These are phyloP conservation scores for Halenospora varia DNA, from an alignment of 495 filamentous ascomycete genomes.

Conservation along the genomic window DNA sequence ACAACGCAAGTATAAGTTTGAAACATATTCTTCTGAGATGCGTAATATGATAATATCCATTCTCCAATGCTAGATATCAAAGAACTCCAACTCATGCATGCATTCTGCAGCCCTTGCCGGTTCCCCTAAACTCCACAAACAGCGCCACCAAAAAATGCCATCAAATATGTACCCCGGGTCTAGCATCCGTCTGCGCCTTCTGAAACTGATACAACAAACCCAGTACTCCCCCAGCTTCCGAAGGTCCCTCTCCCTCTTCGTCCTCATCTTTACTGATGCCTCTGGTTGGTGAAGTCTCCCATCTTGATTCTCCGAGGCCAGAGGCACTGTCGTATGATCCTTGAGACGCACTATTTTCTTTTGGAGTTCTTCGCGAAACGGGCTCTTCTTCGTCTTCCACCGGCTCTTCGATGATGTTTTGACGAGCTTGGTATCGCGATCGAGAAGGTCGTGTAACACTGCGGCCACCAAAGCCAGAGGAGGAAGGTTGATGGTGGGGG, in stretches of 20 bases:
- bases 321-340: constrained; percentile 21
- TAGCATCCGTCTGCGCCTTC: constrained; percentile 69
- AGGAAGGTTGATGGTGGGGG: constrained; percentile 77
- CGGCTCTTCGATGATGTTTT: constrained; percentile 44
- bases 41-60: not conserved
- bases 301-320: constrained; percentile 39
- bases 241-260: constrained; percentile 44
- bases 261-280: constrained; percentile 32
- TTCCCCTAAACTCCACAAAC: constrained; percentile 9
- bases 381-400: constrained; percentile 36
- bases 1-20: too few relatives aligned
- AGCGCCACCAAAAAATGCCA: not conserved
- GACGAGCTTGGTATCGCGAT: constrained; percentile 35
- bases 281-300: constrained; percentile 33
- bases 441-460: constrained; percentile 40
- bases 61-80: not conserved
- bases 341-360: constrained; percentile 10
- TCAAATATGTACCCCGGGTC: constrained; percentile 31
- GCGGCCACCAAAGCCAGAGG: constrained; percentile 38
- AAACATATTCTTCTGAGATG: too few relatives aligned
- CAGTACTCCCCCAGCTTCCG: constrained; percentile 63
- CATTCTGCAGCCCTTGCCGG: too few relatives aligned
- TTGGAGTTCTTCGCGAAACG: not conserved
- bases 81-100: not conserved
- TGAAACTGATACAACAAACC: constrained; percentile 89